Conservation (phyloP, 495 filamentous ascomycete genomes). For the Filosporella fistucella region DNA sequence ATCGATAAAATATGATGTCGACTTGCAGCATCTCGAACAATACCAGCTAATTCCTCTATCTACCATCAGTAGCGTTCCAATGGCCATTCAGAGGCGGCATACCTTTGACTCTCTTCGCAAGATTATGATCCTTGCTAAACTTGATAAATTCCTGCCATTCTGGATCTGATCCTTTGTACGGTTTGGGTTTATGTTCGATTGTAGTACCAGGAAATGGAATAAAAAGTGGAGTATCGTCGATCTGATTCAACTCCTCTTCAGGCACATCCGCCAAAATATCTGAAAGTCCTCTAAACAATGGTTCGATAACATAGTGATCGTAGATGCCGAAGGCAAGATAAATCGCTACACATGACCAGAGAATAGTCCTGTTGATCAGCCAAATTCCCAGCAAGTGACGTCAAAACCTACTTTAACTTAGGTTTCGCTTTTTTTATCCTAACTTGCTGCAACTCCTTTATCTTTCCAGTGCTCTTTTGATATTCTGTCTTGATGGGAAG, state of each 20-base stretch:
- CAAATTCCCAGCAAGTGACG: background rate
- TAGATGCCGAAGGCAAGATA: conserved; percentile 8
- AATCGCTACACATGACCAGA: background rate
- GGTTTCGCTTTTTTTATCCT: conserved; percentile 7
- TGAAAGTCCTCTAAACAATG: conserved; percentile 2
- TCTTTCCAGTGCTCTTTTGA: conserved; percentile 1
- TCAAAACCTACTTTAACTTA: conserved; percentile 5
- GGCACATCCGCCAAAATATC: conserved; percentile 4
- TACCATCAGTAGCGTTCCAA: conserved; percentile 5
- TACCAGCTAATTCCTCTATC: conserved; percentile 44
- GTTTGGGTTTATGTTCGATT: conserved; percentile 9
- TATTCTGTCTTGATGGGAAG: conserved; percentile 18
- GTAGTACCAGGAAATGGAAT: conserved; percentile 23
- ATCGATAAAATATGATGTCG: conserved; percentile 28
- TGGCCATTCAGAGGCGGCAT: background rate
- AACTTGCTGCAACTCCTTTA: conserved; percentile 13
- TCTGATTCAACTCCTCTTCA: conserved; percentile 10
- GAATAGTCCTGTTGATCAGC: conserved; percentile 1
- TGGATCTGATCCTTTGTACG: conserved; percentile 22
- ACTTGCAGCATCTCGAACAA: conserved; percentile 35
- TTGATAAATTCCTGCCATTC: conserved; percentile 26
- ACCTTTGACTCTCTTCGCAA: conserved; percentile 19
- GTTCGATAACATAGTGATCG: conserved; percentile 7
- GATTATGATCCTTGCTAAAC: conserved; percentile 20
- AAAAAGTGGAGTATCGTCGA: conserved; percentile 13